These are phyloP conservation scores for Talaromyces sp. DNA, from an alignment of 2,329 filamentous ascomycete genomes.

Conservation along the genomic window DNA sequence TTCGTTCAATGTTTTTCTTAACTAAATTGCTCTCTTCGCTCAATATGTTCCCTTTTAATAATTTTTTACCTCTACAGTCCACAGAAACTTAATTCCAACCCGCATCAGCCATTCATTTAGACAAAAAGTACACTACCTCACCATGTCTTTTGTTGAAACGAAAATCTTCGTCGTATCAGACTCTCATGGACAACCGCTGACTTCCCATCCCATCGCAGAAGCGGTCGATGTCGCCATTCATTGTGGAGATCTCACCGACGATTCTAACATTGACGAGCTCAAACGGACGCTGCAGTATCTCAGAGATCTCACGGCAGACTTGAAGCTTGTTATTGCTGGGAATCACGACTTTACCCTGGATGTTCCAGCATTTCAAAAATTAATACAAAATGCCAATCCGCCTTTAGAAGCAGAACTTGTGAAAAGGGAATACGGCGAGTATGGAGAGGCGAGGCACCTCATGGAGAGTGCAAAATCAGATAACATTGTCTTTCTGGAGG, in stretches of 20 bases:
- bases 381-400: conserved; percentile 21
- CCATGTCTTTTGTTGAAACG: conserved; percentile 26
- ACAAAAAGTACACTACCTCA: background rate
- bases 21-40: too few species aligned
- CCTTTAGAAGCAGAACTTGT: conserved; percentile 23
- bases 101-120: background rate
- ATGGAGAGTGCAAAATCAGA: conserved; percentile 23
- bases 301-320: conserved; percentile 37
- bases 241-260: conserved; percentile 48
- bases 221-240: conserved; percentile 46
- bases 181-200: conserved; percentile 33
- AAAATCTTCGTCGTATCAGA: conserved; percentile 43
- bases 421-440: conserved; percentile 34
- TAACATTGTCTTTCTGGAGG: conserved; percentile 45
- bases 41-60: too few species aligned
- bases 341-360: conserved; percentile 50
- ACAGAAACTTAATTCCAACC: background rate
- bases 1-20: too few species aligned
- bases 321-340: conserved; percentile 52
- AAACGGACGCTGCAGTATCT: conserved; percentile 39
- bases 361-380: conserved; percentile 28
- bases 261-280: conserved; percentile 38
- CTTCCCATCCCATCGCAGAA: conserved; percentile 18
- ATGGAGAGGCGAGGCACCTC: conserved; percentile 34
- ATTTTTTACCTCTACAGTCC: too few species aligned